Percentiles rank a stretch among this genome's conserved stretches.
Evolutionary conservation across 352 stramenopile genomes (phyloP).

Genomic region (Phytopythium helicoides): DNA sequence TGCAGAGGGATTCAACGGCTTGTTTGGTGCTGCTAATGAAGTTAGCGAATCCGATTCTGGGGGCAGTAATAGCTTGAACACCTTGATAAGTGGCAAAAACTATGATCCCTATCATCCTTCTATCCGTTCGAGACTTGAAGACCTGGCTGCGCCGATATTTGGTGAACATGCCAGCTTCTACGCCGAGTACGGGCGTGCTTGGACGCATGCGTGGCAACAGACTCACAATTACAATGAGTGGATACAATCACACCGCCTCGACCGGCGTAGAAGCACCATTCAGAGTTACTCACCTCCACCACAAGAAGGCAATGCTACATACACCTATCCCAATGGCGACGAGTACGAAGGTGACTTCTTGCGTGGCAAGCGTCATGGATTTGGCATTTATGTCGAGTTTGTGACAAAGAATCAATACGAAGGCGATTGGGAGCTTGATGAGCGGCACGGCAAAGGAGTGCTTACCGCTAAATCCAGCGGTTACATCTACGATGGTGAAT

Average conservation of each 20-base stretch:
- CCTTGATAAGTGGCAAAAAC: slow-evolving; percentile 2
- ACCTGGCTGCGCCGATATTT: slow-evolving; percentile 45
- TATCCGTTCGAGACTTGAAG: slow-evolving; percentile 50
- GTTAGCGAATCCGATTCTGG: slow-evolving; percentile 8
- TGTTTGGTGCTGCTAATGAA: slow-evolving; percentile 11
- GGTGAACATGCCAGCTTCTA: slow-evolving; percentile 41
- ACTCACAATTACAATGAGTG: slow-evolving; percentile 64
- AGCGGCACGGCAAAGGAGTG: slow-evolving; percentile 67
- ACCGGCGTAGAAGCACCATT: slow-evolving; percentile 27
- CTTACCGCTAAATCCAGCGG: slow-evolving; percentile 56
- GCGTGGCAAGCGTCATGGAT: slow-evolving; percentile 64
- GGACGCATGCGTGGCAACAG: slow-evolving; percentile 60
- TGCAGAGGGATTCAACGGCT: slow-evolving; percentile 27
- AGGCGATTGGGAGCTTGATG: slow-evolving; percentile 63
- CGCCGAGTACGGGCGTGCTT: slow-evolving; percentile 54
- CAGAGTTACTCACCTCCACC: slow-evolving; percentile 21
- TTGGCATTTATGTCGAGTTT: slow-evolving; percentile 71
- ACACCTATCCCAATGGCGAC: slow-evolving; percentile 72
- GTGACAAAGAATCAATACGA: slow-evolving; percentile 78
- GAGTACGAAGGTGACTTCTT: slow-evolving; percentile 76
- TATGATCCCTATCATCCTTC: slow-evolving; percentile 38
- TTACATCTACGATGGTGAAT: slow-evolving; percentile 82
- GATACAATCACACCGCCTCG: slow-evolving; percentile 26
- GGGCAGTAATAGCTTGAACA: background rate
- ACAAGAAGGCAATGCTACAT: slow-evolving; percentile 37